Evolutionary conservation across 306 rosid genomes (phyloP).

Genomic region (Prosopis cineraria): DNA sequence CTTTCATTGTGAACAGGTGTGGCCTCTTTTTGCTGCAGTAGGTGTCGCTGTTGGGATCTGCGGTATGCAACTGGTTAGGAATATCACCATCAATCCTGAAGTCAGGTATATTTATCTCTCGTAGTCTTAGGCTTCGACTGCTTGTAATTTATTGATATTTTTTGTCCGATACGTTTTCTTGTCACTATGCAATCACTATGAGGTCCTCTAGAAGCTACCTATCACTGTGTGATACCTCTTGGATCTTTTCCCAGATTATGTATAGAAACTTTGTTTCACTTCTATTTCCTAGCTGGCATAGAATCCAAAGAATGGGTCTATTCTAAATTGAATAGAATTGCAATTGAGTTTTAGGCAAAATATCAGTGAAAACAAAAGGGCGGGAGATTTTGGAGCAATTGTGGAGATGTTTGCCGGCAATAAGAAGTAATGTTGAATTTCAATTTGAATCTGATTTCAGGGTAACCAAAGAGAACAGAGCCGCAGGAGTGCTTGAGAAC

Average conservation of each 20-base stretch:
- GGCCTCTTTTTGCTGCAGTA: slow-evolving; percentile 76
- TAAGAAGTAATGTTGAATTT: slow-evolving; percentile 22
- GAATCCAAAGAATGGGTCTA: not conserved
- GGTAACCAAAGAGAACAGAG: slow-evolving; percentile 79
- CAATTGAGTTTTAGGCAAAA: not conserved
- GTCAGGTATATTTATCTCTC: slow-evolving; percentile 62
- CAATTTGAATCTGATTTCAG: slow-evolving; percentile 42
- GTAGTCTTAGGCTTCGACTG: not conserved
- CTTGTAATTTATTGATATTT: slow-evolving; percentile 11
- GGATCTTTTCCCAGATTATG: slow-evolving; percentile 13
- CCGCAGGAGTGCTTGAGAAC: slow-evolving; percentile 92
- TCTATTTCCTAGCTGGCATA: not conserved
- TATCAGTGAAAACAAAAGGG: not conserved
- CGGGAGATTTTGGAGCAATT: not conserved
- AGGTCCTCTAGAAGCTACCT: not conserved
- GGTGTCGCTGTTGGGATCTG: slow-evolving; percentile 89
- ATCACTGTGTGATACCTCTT: not conserved
- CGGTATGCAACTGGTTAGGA: slow-evolving; percentile 82
- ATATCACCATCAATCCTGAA: slow-evolving; percentile 78
- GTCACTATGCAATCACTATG: not conserved
- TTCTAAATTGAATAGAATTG: not conserved
- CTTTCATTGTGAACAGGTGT: slow-evolving; percentile 53
- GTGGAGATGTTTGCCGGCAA: not conserved
- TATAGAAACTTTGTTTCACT: not conserved
- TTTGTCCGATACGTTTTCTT: not conserved